A percentile compares a stretch with the other conserved stretches of the same genome.
These are phyloP conservation scores for Cystobasidium onofrii DNA, from an alignment of 768 basidiomycete genomes.

Conservation along the genomic window DNA sequence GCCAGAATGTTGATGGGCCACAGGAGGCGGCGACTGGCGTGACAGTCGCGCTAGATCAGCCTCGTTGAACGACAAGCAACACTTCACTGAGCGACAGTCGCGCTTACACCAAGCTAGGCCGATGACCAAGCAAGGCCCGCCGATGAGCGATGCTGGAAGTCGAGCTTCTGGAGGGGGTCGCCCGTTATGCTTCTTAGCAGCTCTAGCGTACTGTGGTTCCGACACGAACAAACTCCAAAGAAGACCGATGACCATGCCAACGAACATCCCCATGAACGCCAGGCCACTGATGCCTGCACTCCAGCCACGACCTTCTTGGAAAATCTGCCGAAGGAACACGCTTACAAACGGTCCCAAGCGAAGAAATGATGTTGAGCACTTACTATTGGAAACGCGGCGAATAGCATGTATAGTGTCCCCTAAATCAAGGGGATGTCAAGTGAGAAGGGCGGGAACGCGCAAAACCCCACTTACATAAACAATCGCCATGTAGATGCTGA, in stretches of 20 bases:
- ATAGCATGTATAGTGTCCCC: slow-evolving; percentile 16
- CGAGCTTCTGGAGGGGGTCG: slow-evolving; percentile 47
- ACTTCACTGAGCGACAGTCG: no score
- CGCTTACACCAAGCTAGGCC: slow-evolving; percentile 37
- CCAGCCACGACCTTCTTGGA: slow-evolving; percentile 47
- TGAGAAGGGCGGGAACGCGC: no score
- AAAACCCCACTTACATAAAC: slow-evolving; percentile 17
- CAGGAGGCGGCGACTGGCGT: slow-evolving; percentile 29
- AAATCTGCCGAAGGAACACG: slow-evolving; percentile 46
- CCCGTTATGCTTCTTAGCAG: slow-evolving; percentile 43
- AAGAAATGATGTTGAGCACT: no score
- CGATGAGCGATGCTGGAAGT: slow-evolving; percentile 45
- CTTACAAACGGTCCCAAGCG: no score
- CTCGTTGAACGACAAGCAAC: no score
- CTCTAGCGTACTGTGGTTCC: slow-evolving; percentile 46
- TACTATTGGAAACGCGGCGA: slow-evolving; percentile 25
- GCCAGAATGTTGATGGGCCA: slow-evolving; percentile 50
- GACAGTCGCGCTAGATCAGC: not conserved
- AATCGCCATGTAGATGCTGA: slow-evolving; percentile 43
- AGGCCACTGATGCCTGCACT: slow-evolving; percentile 47
- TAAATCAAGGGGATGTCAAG: not conserved
- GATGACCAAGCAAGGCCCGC: slow-evolving; percentile 44
- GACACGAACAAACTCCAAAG: slow-evolving; percentile 39
- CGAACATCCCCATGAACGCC: slow-evolving; percentile 39
- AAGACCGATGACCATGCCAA: slow-evolving; percentile 29